phyloP scores from a whole-genome alignment of 2,329 filamentous ascomycete species.

The Ambrosiella xylebori region DNA sequence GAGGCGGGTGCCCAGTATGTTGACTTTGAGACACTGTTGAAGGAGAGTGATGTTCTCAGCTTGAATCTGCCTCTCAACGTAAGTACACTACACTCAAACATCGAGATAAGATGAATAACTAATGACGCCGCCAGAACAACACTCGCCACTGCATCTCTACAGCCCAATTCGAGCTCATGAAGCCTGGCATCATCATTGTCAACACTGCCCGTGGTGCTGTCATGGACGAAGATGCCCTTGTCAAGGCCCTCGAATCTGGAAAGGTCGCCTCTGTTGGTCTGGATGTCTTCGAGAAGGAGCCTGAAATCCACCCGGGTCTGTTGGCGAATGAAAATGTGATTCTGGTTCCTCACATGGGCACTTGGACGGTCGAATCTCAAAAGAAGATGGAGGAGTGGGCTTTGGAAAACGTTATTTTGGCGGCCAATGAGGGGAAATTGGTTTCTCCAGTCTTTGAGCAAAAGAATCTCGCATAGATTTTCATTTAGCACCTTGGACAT shows the following conservation, averaged over 20 bases:
- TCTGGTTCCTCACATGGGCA: constrained; percentile 74
- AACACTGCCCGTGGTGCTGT: constrained; percentile 74
- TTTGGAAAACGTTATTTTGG: constrained; percentile 50
- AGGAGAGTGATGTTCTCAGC: constrained; percentile 57
- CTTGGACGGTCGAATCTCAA: constrained; percentile 53
- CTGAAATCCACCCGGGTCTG: constrained; percentile 55
- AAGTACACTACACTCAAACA: constrained; percentile 19
- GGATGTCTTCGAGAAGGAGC: constrained; percentile 73
- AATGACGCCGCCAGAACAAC: constrained; percentile 24
- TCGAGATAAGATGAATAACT: background rate
- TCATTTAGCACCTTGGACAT: background rate
- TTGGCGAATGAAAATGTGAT: constrained; percentile 53
- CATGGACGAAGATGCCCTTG: constrained; percentile 66
- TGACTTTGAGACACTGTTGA: constrained; percentile 54
- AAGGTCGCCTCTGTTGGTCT: constrained; percentile 55
- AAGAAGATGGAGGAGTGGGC: constrained; percentile 59
- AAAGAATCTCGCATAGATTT: constrained; percentile 15
- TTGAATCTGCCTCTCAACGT: constrained; percentile 71
- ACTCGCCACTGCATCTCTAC: constrained; percentile 63
- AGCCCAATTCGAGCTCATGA: constrained; percentile 59
- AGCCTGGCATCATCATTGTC: constrained; percentile 56
- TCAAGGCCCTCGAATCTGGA: constrained; percentile 51
- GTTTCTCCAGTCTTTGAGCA: constrained; percentile 61
- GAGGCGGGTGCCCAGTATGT: constrained; percentile 48
- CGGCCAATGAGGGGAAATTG: constrained; percentile 43